Conservation (phyloP, 345 rosid species). For the Viola odorata region DNA sequence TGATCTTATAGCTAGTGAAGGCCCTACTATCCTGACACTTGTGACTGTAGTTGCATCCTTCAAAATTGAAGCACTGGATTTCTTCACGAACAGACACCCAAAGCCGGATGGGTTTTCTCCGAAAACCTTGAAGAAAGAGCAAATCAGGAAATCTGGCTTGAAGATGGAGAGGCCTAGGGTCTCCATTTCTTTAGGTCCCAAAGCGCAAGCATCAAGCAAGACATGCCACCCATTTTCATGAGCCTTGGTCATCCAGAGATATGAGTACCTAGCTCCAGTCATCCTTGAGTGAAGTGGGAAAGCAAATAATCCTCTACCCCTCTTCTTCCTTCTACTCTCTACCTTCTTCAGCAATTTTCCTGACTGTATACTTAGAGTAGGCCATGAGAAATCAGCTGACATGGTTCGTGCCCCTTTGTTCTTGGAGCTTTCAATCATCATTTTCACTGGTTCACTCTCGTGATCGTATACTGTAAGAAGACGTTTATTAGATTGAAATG, state of each 20-base stretch:
- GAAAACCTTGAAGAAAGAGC: conserved; percentile 67
- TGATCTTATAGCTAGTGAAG: conserved; percentile 19
- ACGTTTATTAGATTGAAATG: conserved; percentile 40
- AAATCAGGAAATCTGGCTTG: conserved; percentile 71
- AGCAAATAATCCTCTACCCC: conserved; percentile 60
- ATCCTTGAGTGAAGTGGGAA: conserved; percentile 76
- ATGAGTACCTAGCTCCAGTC: conserved; percentile 68
- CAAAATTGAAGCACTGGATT: conserved; percentile 41
- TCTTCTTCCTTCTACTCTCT: conserved; percentile 29
- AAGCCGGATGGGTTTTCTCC: conserved; percentile 73
- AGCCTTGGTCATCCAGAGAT: conserved; percentile 76
- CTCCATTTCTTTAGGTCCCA: conserved; percentile 82
- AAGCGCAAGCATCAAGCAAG: conserved; percentile 67
- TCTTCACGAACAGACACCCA: conserved; percentile 69
- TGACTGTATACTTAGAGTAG: conserved; percentile 39
- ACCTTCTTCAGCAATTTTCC: conserved; percentile 51
- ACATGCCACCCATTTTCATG: conserved; percentile 77
- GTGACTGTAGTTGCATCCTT: conserved; percentile 22
- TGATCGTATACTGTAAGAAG: conserved; percentile 78
- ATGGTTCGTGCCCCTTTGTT: conserved; percentile 46
- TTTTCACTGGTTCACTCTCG: conserved; percentile 58
- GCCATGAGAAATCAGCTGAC: conserved; percentile 71
- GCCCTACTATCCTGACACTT: conserved; percentile 33
- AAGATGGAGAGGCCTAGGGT: conserved; percentile 77
- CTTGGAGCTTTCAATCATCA: conserved; percentile 50